These are phyloP conservation scores for Asterophora parasitica DNA, from an alignment of 768 basidiomycete genomes.

Conservation along the genomic window DNA sequence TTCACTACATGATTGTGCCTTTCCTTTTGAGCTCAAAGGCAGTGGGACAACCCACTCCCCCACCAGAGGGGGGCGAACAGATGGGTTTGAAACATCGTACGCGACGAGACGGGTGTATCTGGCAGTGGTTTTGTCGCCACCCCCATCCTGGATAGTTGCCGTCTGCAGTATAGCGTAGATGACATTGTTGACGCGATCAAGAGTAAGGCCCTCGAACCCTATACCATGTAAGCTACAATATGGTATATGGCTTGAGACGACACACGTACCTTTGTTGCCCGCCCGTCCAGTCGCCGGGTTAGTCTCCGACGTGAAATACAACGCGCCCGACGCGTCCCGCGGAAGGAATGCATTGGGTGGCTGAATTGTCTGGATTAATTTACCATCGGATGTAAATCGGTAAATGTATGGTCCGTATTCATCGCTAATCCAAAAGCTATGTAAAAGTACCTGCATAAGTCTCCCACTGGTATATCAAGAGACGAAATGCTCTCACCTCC, in stretches of 20 bases:
- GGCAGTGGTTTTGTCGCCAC: constrained; percentile 38
- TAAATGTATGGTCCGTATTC: constrained; percentile 71
- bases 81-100: constrained; percentile 41
- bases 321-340: constrained; percentile 30
- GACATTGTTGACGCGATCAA: constrained; percentile 39
- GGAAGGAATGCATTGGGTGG: constrained; percentile 58
- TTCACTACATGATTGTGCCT: constrained; percentile 51
- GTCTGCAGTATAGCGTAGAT: constrained; percentile 62
- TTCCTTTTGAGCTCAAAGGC: constrained; percentile 46
- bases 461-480: too few relatives aligned
- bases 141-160: constrained; percentile 63
- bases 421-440: constrained; percentile 60
- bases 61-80: constrained; percentile 31
- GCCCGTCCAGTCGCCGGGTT: constrained; percentile 50
- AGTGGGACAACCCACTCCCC: constrained; percentile 61
- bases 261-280: constrained; percentile 45
- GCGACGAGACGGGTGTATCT: constrained; percentile 54
- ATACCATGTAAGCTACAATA: background rate
- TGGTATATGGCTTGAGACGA: background rate
- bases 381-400: constrained; percentile 40
- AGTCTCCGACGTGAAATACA: constrained; percentile 47
- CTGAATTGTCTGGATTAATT: constrained; percentile 51
- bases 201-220: constrained; percentile 61
- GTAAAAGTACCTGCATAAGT: constrained; percentile 30
- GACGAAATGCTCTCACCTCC: too few relatives aligned